Evolutionary conservation across 352 stramenopile species (phyloP), one percentile per base, ranked within the genome.

Genomic region (Phytophthora tentaculata): DNA sequence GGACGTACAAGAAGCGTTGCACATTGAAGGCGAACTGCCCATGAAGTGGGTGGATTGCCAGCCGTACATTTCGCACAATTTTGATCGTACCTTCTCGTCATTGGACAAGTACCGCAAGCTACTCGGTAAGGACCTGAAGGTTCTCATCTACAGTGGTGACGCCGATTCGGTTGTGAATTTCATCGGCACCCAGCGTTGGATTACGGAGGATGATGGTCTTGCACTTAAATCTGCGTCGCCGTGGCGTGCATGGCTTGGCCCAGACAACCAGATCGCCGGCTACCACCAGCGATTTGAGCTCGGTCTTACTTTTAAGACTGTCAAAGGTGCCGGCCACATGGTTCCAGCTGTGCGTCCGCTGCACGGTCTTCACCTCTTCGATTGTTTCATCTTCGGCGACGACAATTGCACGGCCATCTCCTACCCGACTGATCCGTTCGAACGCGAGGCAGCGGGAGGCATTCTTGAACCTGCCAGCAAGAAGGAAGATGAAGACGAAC

Each of bases 321-420:
- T 98, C 69, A 94, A 96, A 49, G 92, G 91, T 24, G 88, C 89
- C 2, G 94, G 94, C 5, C 92, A 98, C 73, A 95, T 97, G 83
- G 92, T 91, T 20, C 81, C 84, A 0, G 79, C 75, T 16, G 82
- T 90, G 29, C 79, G 83, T 56, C 86, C 86, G 52, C 65, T 87
- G 9, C 81, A 88, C 22, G 79, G 77, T n/a, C 75, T 91, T 17
- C 59, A 86, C 61, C 71, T 94, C 37, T 87, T 94, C 28, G 80
- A 94, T 52, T 87, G 81, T 65, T 94, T 92, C 80, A 70, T 96
- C 22, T 79, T 78, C 20, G 81, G 79, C 50, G 64, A 87, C 47
- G 69, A 88, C 19, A 66, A 70, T 22, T 92, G 81, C 53, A 71
- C 68, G 5, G 54, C 39, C 1, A 89, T 92, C 65, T 37, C 63